Evolutionary conservation across 805 yeast species (phyloP), one percentile per base, ranked within the genome.

Genomic region (Pichia occidentalis): DNA sequence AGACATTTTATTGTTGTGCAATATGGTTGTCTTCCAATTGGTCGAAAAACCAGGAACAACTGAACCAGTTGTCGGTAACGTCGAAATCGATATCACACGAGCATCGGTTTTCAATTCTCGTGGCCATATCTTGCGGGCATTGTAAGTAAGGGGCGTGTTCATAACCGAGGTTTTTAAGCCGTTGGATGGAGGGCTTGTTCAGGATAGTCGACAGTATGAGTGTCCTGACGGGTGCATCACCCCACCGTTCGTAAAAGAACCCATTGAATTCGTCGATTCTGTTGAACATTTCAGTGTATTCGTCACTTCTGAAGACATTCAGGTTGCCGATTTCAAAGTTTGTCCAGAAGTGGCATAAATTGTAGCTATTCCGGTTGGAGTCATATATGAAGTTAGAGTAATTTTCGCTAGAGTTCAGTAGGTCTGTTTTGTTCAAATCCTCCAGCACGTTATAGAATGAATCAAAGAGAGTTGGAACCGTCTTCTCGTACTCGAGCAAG

Each of bases 211-310:
- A 85, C 77, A 68, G 75, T 65, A 59, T 85, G 40, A 80, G 60
- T 80, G 51, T 83, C 60, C 60, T 75, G 62, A 85, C 76, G 19
- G 95, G 95, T 7, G 94, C 95, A 60, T 85, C 95, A 40, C 95
- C 95, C 95, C 95, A 84, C 56, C 95, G 71, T 64, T 82, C 85
- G 59, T 85, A 85, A 63, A 79, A 85, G 64, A 85, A 85, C 8
- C 95, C 95, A 55, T 94, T 92, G n/a, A 77, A 69, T 39, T 67
- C 56, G 59, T 85, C 95, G 51, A 85, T 68, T 48, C 68, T 62
- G 19, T 82, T 77, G 51, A 85, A 85, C 53, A 78, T 77, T 34
- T 71, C 68, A 26, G 57, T 58, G 56, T 85, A 85, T 7, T 79
- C 78, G 32, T 73, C 68, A n/a, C 73, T 59, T 52, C 92, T 68